Evolutionary conservation across 140 eudicot genomes (phyloP).

Genomic region (Bidens hawaiensis): DNA sequence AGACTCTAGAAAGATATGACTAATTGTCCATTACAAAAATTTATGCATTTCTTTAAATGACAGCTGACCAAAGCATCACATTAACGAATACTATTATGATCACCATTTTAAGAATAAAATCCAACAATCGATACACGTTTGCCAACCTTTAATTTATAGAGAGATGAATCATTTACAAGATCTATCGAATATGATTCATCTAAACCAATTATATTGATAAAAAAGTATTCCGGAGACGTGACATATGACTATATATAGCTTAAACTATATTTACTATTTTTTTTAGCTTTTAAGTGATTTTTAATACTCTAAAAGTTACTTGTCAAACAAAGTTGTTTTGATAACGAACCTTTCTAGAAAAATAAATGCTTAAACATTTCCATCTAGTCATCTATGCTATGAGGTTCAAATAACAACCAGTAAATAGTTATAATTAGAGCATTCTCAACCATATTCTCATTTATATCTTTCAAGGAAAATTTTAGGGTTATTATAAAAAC

Average conservation of each 20-base stretch:
- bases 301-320: too few relatives aligned
- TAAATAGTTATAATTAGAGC: too few relatives aligned
- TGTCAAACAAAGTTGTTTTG: background rate
- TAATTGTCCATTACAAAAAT: slow-evolving; percentile 1
- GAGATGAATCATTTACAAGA: slow-evolving; percentile 21
- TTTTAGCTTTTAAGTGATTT: background rate
- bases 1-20: background rate
- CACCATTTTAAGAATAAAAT: slow-evolving; percentile 17
- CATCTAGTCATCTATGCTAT: too few relatives aligned
- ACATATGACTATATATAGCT: too few relatives aligned
- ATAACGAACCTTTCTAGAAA: background rate
- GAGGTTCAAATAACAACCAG: too few relatives aligned
- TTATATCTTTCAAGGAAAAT: too few relatives aligned
- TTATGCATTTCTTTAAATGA: background rate
- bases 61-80: slow-evolving; percentile 2
- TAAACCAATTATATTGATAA: too few relatives aligned
- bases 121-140: slow-evolving; percentile 12
- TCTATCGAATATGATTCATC: slow-evolving; percentile 21
- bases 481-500: too few relatives aligned
- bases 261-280: background rate
- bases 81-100: background rate
- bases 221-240: too few relatives aligned
- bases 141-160: background rate
- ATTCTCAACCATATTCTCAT: too few relatives aligned
- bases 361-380: too few relatives aligned